Evolutionary conservation across 176 grass and related monocot species (phyloP), one percentile per base, ranked within the genome.

Genomic region (Juncus inflexus): DNA sequence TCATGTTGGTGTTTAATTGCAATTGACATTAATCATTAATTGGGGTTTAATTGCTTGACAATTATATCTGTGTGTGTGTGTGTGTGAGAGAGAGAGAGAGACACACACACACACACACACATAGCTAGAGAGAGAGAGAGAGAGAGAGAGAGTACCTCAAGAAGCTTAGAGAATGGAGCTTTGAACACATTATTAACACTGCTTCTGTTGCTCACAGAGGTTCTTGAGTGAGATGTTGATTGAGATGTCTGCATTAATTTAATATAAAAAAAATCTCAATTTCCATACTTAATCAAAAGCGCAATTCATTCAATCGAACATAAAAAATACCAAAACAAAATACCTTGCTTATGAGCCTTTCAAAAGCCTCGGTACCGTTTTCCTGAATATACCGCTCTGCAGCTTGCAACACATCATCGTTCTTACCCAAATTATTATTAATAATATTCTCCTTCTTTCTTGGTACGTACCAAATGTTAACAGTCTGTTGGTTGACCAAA

Each of bases 321-420:
- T 7, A 66, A 50, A 35, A 50, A 35, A 7, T 4, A 35, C 63
- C 63, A 69, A 69, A 54, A 69, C 36, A 55, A 52, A 69, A 35
- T 41, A 99, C 94, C 94, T 92, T 90, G 78, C 72, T 92, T 58
- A 99, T 92, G 59, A 92, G 83, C 49, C 83, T 84, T 61, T 92
- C 89, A 86, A 92, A 84, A 66, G 94, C 89, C 61, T 90, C 94
- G 36, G 85, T 58, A 47, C 94, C 89, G 70, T 92, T 99, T 62
- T 86, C 75, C 74, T 92, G 72, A 52, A 99, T 99, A 59, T 91
- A 99, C 77, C 73, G 90, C 78, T 99, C 89, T 40, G 89, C 94
- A 59, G 85, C 85, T 66, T 80, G 86, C n/a, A 99, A 60, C 52
- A 92, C 72, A 73, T 99, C 88, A 77, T 92, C 94, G 72, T 80